phyloP scores from a whole-genome alignment of 176 grass and related monocot genomes.

The Elaeis guineensis region DNA sequence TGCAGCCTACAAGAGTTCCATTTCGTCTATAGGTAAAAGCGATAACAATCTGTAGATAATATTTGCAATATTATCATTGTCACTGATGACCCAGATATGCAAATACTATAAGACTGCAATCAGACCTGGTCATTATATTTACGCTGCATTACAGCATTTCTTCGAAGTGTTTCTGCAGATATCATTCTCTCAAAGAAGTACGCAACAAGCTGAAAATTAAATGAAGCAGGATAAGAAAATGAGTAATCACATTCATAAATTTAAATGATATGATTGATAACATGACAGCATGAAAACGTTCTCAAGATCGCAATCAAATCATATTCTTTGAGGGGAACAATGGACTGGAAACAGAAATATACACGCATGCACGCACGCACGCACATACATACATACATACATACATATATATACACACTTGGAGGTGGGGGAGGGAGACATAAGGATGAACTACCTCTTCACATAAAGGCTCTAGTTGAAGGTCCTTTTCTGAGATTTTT shows the following conservation, averaged over 20 bases:
- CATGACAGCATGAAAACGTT: no score
- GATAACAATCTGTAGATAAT: slow-evolving; percentile 59
- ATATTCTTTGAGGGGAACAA: no score
- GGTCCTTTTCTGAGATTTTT: slow-evolving; percentile 47
- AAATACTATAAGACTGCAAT: background rate
- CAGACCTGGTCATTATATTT: slow-evolving; percentile 37
- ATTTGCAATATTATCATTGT: no score
- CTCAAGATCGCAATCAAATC: no score
- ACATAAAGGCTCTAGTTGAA: slow-evolving; percentile 62
- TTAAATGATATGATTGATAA: background rate
- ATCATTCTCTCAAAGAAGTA: slow-evolving; percentile 78
- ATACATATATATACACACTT: no score
- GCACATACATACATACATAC: no score
- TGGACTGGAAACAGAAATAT: no score
- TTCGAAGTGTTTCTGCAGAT: slow-evolving; percentile 59
- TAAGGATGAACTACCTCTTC: slow-evolving; percentile 34
- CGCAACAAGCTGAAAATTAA: slow-evolving; percentile 54
- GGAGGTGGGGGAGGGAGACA: no score
- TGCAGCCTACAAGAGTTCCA: slow-evolving; percentile 64
- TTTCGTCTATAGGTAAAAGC: slow-evolving; percentile 80
- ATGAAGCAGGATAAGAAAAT: slow-evolving; percentile 14
- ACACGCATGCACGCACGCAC: no score
- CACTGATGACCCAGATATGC: background rate
- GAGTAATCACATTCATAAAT: background rate
- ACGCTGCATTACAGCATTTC: slow-evolving; percentile 62